phyloP scores from a whole-genome alignment of 148 eudicot genomes.

The Rheum nobile region DNA sequence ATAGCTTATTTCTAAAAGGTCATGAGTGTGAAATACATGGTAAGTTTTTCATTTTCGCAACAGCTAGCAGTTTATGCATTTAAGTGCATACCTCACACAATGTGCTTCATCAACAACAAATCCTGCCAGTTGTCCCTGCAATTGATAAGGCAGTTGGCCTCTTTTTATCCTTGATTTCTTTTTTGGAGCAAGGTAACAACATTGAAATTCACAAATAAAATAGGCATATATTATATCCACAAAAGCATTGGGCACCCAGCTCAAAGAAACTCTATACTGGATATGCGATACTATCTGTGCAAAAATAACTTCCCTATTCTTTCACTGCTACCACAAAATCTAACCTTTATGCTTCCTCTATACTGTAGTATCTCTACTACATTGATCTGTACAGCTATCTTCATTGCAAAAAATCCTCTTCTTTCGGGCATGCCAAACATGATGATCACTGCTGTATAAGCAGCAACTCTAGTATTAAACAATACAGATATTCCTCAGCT shows the following conservation, averaged over 20 bases:
- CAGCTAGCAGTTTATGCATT: neutral
- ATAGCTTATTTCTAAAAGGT: neutral
- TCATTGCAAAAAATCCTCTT: neutral
- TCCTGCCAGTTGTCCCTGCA: slow-evolving; percentile 89
- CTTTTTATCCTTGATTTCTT: neutral
- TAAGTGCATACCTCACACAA: slow-evolving; percentile 71
- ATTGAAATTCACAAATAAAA: neutral
- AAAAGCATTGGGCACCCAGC: neutral
- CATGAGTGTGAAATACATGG: neutral
- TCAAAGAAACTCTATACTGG: neutral
- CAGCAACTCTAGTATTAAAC: neutral
- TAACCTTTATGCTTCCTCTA: neutral
- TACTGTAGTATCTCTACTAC: neutral
- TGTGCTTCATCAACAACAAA: slow-evolving; percentile 99
- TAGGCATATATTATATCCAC: neutral
- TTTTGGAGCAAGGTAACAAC: neutral
- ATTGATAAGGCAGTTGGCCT: slow-evolving; percentile 5
- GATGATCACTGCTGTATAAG: neutral
- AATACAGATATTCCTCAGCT: neutral
- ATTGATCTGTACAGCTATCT: neutral
- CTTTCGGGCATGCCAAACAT: neutral
- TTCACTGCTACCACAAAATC: neutral
- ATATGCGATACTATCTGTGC: neutral
- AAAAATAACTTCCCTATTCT: neutral
- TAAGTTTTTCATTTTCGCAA: neutral